Percentiles rank a stretch among this genome's conserved stretches.
Conservation (phyloP, 441 rosid species). For the Populus hybrid region DNA sequence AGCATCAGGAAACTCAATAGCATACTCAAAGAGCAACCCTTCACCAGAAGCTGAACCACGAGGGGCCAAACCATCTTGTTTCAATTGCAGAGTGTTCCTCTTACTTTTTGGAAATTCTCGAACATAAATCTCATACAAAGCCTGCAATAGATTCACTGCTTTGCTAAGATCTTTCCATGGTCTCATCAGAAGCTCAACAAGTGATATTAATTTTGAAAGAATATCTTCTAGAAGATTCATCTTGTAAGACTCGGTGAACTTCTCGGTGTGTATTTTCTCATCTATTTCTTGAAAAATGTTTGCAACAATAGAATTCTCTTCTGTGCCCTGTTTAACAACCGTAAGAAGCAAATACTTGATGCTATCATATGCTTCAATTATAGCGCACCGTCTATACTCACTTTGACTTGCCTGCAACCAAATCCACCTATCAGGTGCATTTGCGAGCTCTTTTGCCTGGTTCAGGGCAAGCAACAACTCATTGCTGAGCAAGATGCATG, state of each 20-base stretch:
- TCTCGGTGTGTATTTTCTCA: conserved; percentile 46
- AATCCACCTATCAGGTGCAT: conserved; percentile 87
- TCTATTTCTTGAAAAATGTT: conserved; percentile 62
- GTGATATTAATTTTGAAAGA: conserved; percentile 56
- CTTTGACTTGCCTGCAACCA: conserved; percentile 79
- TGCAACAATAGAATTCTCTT: conserved; percentile 64
- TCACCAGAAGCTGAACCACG: conserved; percentile 35
- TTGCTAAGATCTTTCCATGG: conserved; percentile 45
- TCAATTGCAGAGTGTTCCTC: conserved; percentile 47
- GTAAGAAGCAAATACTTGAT: conserved; percentile 56
- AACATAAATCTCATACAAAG: conserved; percentile 73
- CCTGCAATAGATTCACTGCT: conserved; percentile 74
- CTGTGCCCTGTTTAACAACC: conserved; percentile 49
- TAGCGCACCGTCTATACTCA: conserved; percentile 86
- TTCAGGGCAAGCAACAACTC: conserved; percentile 87
- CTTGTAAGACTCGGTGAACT: conserved; percentile 60
- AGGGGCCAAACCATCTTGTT: conserved; percentile 64
- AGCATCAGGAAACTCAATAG: conserved; percentile 57
- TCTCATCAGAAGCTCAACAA: conserved; percentile 52
- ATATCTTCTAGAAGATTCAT: conserved; percentile 53
- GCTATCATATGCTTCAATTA: conserved; percentile 87
- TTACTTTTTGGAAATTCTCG: conserved; percentile 60
- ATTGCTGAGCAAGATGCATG: conserved; percentile 75
- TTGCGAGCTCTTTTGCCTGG: conserved; percentile 71
- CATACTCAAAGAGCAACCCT: conserved; percentile 65